Evolutionary conservation across 2,329 filamentous ascomycete species (phyloP).

Genomic region (Fusarium pilosicola): DNA sequence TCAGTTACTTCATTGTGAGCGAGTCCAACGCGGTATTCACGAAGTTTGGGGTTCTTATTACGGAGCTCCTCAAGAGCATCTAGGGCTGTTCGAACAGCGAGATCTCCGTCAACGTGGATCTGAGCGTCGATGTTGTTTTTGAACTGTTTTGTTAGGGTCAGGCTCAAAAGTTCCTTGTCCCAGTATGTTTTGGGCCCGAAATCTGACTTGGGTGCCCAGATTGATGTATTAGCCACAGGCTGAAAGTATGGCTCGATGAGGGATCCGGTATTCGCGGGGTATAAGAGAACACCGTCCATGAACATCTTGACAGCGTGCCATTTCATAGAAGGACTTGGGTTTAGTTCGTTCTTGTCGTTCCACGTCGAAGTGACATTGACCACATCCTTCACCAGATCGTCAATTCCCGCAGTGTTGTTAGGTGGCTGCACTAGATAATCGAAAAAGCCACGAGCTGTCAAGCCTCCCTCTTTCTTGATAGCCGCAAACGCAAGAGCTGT

Average conservation of each 20-base stretch:
- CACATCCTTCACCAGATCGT: not conserved
- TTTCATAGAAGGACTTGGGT: not conserved
- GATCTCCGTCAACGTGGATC: conserved; percentile 26
- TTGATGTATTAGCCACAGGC: not conserved
- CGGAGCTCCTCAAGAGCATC: conserved; percentile 13
- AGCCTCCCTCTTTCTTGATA: not conserved
- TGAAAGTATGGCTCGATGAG: not conserved
- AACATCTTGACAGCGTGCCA: conserved; percentile 1
- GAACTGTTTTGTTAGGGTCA: not conserved
- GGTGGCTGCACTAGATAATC: not conserved
- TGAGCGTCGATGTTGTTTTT: conserved; percentile 6
- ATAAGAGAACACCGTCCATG: not conserved
- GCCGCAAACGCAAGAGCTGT: not conserved
- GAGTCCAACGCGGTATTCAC: conserved; percentile 12
- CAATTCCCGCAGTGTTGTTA: not conserved
- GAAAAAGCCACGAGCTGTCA: not conserved
- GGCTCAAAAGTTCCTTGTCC: not conserved
- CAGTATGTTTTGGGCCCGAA: not conserved
- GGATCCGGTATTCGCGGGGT: not conserved
- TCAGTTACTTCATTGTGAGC: conserved; percentile 33
- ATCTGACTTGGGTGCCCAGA: not conserved
- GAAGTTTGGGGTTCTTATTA: not conserved
- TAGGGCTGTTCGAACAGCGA: conserved; percentile 19
- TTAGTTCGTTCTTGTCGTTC: not conserved
- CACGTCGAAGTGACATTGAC: not conserved